Evolutionary conservation across 306 rosid genomes (phyloP).

Genomic region (Quercus aquifolioides): DNA sequence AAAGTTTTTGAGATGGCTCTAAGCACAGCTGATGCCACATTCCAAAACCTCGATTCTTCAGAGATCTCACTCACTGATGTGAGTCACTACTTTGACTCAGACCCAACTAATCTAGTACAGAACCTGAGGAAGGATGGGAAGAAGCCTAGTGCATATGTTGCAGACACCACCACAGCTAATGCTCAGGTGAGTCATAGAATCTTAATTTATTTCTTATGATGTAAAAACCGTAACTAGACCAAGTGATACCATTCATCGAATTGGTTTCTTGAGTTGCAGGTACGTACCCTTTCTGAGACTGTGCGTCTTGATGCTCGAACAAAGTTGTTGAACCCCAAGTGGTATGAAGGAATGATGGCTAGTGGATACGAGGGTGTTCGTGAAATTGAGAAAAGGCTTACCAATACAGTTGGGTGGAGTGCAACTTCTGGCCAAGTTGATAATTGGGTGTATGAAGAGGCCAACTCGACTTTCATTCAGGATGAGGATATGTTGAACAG

Average conservation of each 20-base stretch:
- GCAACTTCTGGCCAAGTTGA: conserved; percentile 99
- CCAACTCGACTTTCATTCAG: conserved; percentile 88
- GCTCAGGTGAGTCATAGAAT: conserved; percentile 52
- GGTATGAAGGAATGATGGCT: conserved; percentile 98
- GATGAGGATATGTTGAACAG: conserved; percentile 89
- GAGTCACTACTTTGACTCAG: conserved; percentile 97
- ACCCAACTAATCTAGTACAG: conserved; percentile 95
- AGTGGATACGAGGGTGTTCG: conserved; percentile 95
- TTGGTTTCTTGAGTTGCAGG: conserved; percentile 45
- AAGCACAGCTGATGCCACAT: conserved; percentile 98
- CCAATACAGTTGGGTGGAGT: conserved; percentile 99
- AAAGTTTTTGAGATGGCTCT: conserved; percentile 97
- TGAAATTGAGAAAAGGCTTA: conserved; percentile 92
- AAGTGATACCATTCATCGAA: neutral
- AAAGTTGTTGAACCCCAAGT: conserved; percentile 90
- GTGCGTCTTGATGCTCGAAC: conserved; percentile 97
- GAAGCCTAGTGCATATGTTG: conserved; percentile 95
- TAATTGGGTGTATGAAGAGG: conserved; percentile 99
- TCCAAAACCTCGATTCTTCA: conserved; percentile 95
- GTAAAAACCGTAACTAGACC: too few relatives aligned
- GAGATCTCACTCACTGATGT: conserved; percentile 98
- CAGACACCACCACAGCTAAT: conserved; percentile 98
- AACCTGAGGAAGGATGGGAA: conserved; percentile 93
- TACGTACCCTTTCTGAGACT: conserved; percentile 90
- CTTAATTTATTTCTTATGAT: too few relatives aligned